phyloP scores from a whole-genome alignment of 108 stramenopile genomes.

The Nannochloropsis gaditana region DNA sequence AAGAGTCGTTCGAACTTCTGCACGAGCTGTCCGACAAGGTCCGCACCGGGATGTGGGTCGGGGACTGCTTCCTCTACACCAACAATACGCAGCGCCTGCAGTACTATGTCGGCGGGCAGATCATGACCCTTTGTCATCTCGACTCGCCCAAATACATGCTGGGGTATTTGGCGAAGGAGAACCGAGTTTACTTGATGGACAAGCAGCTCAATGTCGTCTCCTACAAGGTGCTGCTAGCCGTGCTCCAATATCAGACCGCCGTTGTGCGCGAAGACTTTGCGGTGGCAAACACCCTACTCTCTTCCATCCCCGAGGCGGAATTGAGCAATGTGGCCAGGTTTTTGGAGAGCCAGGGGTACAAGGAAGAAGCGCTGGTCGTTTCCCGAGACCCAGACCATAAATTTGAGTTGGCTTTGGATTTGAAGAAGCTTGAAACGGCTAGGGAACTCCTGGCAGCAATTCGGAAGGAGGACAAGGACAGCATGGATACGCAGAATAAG shows the following conservation, averaged over 20 bases:
- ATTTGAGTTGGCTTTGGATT: conserved; percentile 91
- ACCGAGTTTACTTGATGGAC: conserved; percentile 91
- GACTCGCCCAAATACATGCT: conserved; percentile 76
- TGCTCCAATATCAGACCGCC: conserved; percentile 96
- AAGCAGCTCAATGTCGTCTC: conserved; percentile 79
- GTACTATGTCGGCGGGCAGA: conserved; percentile 95
- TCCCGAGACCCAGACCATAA: conserved; percentile 66
- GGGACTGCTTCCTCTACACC: conserved; percentile 97
- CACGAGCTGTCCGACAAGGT: conserved; percentile 82
- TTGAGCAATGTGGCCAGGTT: conserved; percentile 92
- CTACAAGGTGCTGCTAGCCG: conserved; percentile 81
- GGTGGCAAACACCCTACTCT: conserved; percentile 85
- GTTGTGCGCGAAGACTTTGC: conserved; percentile 98
- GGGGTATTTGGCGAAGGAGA: conserved; percentile 96
- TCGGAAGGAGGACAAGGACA: conserved; percentile 62
- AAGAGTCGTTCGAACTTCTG: conserved; percentile 86
- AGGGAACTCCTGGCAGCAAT: conserved; percentile 70
- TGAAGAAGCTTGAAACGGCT: conserved; percentile 80
- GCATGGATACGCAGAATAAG: conserved; percentile 84
- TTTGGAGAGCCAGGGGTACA: conserved; percentile 97
- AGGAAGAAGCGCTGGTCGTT: conserved; percentile 94
- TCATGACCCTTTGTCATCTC: conserved; percentile 92
- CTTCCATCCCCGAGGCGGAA: conserved; percentile 77
- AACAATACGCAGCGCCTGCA: conserved; percentile 75
- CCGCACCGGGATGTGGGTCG: conserved; percentile 94